phyloP scores from a whole-genome alignment of 1,284 basidiomycete genomes.

The Athelia psychrophila region DNA sequence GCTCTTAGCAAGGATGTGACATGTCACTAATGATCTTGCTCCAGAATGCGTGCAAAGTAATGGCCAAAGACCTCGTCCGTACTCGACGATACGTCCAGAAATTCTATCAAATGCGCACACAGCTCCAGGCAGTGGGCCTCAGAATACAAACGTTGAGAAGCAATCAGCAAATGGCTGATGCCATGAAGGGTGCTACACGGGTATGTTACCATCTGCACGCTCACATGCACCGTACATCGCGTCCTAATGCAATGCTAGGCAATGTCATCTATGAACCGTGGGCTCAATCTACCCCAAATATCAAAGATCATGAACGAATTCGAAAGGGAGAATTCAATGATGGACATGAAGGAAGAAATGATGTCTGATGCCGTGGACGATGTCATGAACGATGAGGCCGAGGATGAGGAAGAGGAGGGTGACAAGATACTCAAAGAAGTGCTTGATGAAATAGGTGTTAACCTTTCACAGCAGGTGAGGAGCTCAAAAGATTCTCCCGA shows the following conservation, averaged over 20 bases:
- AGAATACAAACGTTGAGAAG: constrained; percentile 96
- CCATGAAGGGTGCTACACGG: constrained; percentile 96
- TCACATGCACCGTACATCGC: constrained; percentile 7
- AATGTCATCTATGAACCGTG: constrained; percentile 97
- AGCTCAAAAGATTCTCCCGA: neutral
- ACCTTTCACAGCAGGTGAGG: constrained; percentile 85
- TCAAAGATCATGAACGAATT: constrained; percentile 98
- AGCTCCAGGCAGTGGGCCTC: constrained; percentile 93
- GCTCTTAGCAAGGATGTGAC: neutral
- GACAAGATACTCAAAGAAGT: constrained; percentile 97
- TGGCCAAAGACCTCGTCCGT: constrained; percentile 98
- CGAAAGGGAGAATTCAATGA: constrained; percentile 93
- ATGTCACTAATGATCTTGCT: constrained; percentile 8
- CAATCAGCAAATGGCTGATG: constrained; percentile 99
- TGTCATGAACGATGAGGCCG: constrained; percentile 92
- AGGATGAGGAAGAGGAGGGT: constrained; percentile 94
- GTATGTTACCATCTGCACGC: constrained; percentile 44
- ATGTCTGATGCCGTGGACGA: constrained; percentile 99
- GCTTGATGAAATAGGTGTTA: constrained; percentile 95
- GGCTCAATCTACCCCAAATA: constrained; percentile 92
- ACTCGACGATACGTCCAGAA: constrained; percentile 96
- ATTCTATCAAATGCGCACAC: constrained; percentile 98
- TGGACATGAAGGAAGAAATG: constrained; percentile 99
- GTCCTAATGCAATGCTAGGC: constrained; percentile 53
- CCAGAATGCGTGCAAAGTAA: constrained; percentile 97